Conservation (phyloP, 2,329 filamentous ascomycete species). For the Alternaria arborescens region DNA sequence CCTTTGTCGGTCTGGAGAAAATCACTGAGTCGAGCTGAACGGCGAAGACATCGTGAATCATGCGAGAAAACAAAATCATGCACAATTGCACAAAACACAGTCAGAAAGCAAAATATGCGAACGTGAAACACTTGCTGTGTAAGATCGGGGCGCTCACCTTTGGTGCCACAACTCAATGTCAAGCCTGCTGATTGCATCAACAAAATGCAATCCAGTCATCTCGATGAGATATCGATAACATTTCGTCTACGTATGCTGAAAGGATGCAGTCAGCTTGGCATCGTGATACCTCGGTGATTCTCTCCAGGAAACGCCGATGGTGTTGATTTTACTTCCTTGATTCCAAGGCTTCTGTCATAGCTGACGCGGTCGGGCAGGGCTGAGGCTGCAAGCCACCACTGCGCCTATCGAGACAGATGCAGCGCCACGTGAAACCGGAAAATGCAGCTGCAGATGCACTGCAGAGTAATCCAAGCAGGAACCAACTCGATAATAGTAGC, state of each 20-base stretch:
- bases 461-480: not conserved
- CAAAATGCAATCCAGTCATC: not conserved
- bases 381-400: not conserved
- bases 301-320: not conserved
- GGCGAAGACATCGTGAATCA: not conserved
- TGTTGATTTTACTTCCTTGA: constrained; percentile 4
- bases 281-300: constrained; percentile 2
- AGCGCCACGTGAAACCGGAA: not conserved
- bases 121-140: not conserved
- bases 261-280: not conserved
- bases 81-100: not conserved
- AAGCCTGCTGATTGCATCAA: not conserved
- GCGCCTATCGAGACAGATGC: constrained; percentile 2
- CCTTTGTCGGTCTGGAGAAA: not conserved
- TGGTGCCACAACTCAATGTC: not conserved
- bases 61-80: not conserved
- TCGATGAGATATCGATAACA: not conserved
- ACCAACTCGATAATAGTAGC: not conserved
- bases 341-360: not conserved
- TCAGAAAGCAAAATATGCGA: not conserved
- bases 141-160: not conserved
- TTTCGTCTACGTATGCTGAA: constrained; percentile 4
- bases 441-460: not conserved
- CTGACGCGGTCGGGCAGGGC: not conserved
- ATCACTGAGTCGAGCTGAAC: not conserved